Evolutionary conservation across 306 rosid genomes (phyloP).

Genomic region (Sicyos baderoa): DNA sequence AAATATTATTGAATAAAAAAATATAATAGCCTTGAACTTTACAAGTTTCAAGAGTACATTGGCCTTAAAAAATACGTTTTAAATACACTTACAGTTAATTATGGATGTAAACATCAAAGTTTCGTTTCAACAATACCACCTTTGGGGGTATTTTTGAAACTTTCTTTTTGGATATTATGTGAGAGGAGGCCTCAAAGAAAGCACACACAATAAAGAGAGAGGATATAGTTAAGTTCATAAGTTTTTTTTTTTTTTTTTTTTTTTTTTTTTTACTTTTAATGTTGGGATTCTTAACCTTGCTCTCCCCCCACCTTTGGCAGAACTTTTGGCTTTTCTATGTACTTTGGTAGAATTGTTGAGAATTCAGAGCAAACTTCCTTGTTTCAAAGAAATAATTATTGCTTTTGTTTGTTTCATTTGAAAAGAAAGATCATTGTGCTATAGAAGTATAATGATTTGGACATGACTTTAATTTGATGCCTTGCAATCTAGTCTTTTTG

Average conservation of each 20-base stretch:
- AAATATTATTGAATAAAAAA: too few relatives aligned
- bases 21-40: too few relatives aligned
- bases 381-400: not conserved
- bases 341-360: slow-evolving; percentile 9
- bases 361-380: not conserved
- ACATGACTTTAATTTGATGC: slow-evolving; percentile 1
- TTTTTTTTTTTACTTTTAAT: too few relatives aligned
- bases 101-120: too few relatives aligned
- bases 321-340: slow-evolving; percentile 13
- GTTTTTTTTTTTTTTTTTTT: not conserved
- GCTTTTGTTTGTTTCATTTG: not conserved
- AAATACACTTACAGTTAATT: too few relatives aligned
- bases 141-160: too few relatives aligned
- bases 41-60: too few relatives aligned
- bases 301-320: not conserved
- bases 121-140: too few relatives aligned
- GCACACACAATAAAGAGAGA: not conserved
- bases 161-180: too few relatives aligned
- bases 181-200: not conserved
- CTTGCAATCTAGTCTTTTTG: not conserved
- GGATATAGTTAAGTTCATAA: not conserved
- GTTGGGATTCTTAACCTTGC: not conserved
- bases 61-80: too few relatives aligned
- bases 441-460: slow-evolving; percentile 5
- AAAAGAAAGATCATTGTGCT: slow-evolving; percentile 2